Evolutionary conservation across 2,329 filamentous ascomycete genomes (phyloP).

Genomic region (Phialophora chinensis): DNA sequence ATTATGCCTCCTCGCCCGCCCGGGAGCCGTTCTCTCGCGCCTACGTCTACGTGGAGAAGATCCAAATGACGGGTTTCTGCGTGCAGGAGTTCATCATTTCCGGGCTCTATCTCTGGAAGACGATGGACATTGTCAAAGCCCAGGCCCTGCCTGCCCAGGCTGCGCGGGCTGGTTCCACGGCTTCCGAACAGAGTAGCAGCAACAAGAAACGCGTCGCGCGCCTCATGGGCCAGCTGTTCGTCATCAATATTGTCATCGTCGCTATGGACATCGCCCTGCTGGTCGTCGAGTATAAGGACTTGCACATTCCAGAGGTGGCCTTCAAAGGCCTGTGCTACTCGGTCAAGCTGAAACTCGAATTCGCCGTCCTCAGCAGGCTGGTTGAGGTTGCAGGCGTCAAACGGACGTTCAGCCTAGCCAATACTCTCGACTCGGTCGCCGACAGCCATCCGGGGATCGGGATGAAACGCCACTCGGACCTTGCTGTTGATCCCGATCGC

Average conservation of each 20-base stretch:
- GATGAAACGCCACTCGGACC: not conserved
- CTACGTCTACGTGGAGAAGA: conserved; percentile 58
- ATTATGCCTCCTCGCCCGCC: conserved; percentile 39
- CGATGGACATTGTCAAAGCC: conserved; percentile 56
- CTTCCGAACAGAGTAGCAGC: conserved; percentile 40
- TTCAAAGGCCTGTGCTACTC: conserved; percentile 56
- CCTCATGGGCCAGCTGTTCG: conserved; percentile 56
- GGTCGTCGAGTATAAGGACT: conserved; percentile 51
- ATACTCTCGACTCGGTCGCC: conserved; percentile 1
- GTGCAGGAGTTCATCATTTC: conserved; percentile 54
- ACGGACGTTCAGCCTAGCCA: conserved; percentile 7
- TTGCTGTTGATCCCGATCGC: conserved; percentile 2
- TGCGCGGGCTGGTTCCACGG: not conserved
- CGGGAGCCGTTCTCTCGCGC: conserved; percentile 41
- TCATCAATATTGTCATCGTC: conserved; percentile 57
- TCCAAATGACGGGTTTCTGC: conserved; percentile 63
- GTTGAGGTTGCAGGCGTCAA: conserved; percentile 39
- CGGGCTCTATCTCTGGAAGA: conserved; percentile 58
- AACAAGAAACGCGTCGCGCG: conserved; percentile 50
- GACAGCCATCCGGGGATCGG: not conserved
- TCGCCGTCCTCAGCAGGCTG: conserved; percentile 55
- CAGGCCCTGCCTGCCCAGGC: not conserved
- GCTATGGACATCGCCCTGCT: conserved; percentile 53
- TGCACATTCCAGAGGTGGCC: conserved; percentile 54
- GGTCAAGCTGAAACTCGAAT: conserved; percentile 57